phyloP scores from a whole-genome alignment of 768 basidiomycete species.

The Boletus fagicola region DNA sequence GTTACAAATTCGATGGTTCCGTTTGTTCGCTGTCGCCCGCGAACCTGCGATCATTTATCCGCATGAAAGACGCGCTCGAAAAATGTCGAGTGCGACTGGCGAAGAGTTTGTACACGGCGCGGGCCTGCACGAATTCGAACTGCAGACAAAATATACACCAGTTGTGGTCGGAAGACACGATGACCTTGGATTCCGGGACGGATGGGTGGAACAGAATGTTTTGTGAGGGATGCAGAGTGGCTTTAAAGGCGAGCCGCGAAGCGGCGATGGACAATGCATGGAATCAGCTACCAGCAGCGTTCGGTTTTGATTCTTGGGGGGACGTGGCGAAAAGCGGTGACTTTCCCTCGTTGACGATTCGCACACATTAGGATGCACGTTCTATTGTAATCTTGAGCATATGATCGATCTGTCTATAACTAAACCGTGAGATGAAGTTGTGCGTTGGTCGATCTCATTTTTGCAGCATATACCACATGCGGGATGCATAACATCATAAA shows the following conservation, averaged over 20 bases:
- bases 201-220: not conserved
- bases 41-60: conserved; percentile 8
- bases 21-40: not conserved
- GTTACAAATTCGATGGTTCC: conserved; percentile 2
- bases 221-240: not conserved
- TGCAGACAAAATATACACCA: not conserved
- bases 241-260: not conserved
- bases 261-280: not conserved
- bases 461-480: conserved; percentile 30
- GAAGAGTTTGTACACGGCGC: not conserved
- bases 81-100: not conserved
- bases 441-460: conserved; percentile 10
- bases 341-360: not conserved
- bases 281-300: not conserved
- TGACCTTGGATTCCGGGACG: not conserved
- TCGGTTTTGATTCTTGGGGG: conserved; percentile 10
- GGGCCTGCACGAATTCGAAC: accelerated
- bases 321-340: not conserved
- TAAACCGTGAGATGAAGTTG: not conserved
- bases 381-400: not conserved
- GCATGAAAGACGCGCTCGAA: conserved; percentile 3
- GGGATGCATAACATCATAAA: conserved; percentile 27
- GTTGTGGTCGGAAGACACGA: not conserved
- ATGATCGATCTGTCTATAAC: not conserved
- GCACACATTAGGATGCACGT: not conserved